Conservation (phyloP, 2,329 filamentous ascomycete genomes). For the Lizonia empirigonia region DNA sequence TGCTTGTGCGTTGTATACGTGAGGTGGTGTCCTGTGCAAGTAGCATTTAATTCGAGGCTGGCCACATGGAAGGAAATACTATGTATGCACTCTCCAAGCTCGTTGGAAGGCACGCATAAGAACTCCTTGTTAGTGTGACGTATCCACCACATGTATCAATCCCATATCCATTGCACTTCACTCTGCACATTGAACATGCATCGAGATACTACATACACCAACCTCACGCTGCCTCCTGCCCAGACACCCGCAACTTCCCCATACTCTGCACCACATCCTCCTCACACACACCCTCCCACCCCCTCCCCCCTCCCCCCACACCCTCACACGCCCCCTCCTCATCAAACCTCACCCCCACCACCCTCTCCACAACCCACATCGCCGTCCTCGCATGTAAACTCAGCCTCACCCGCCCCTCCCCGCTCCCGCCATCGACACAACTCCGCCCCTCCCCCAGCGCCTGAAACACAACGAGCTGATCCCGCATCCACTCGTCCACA, state of each 20-base stretch:
- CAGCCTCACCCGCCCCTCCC: constrained; percentile 33
- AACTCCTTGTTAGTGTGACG: no score
- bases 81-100: no score
- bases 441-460: constrained; percentile 56
- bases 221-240: no score
- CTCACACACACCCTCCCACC: background rate
- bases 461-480: constrained; percentile 66
- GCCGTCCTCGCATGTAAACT: constrained; percentile 56
- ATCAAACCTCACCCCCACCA: constrained; percentile 50
- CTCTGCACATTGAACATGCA: no score
- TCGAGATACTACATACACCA: no score
- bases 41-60: no score
- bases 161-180: no score
- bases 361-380: constrained; percentile 50
- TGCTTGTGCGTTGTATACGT: no score
- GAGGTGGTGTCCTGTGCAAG: no score
- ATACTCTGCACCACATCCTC: constrained; percentile 1
- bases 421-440: constrained; percentile 39
- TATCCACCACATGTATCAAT: no score
- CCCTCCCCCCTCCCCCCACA: constrained; percentile 29
- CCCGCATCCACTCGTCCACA: constrained; percentile 62
- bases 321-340: constrained; percentile 46
- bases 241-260: constrained; percentile 1
- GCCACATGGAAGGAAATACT: no score
- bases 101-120: no score